Evolutionary conservation across 306 rosid species (phyloP).

Genomic region (Myrica gale): DNA sequence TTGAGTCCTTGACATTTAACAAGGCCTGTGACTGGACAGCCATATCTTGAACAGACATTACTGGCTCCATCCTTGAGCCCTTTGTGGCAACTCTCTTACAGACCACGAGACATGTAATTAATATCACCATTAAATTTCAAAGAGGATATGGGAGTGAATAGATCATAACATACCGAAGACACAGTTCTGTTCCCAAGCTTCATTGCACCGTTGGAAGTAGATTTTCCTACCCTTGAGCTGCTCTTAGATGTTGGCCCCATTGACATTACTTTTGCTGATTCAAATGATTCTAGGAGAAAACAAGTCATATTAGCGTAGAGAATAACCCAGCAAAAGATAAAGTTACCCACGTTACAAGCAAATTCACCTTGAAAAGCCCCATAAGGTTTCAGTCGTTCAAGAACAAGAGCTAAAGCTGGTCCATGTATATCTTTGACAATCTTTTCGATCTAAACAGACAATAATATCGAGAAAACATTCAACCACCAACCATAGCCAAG

Average conservation of each 20-base stretch:
- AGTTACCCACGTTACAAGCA: constrained; percentile 12
- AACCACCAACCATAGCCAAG: constrained; percentile 16
- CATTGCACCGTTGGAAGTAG: constrained; percentile 66
- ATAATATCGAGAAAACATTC: constrained; percentile 15
- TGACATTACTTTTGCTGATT: constrained; percentile 51
- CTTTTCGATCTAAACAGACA: constrained; percentile 66
- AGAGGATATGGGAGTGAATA: constrained; percentile 9
- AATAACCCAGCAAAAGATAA: constrained; percentile 14
- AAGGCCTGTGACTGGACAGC: constrained; percentile 81
- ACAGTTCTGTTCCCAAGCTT: constrained; percentile 73
- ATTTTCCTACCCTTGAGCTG: constrained; percentile 62
- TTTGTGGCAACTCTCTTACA: constrained; percentile 63
- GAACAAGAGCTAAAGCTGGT: constrained; percentile 71
- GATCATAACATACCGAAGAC: constrained; percentile 56
- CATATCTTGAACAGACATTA: constrained; percentile 68
- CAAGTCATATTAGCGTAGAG: constrained; percentile 20
- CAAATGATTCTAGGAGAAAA: constrained; percentile 56
- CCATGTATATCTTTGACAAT: constrained; percentile 71
- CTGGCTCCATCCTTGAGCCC: constrained; percentile 55
- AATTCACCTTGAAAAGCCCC: constrained; percentile 67
- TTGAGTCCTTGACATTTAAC: constrained; percentile 82
- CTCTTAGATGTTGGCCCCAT: constrained; percentile 57
- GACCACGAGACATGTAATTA: constrained; percentile 25
- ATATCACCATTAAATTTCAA: constrained; percentile 15
- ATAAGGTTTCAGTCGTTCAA: constrained; percentile 67